Base-by-base conservation (phyloP, 169 alveolate species). In the Neospora caninum region DNA sequence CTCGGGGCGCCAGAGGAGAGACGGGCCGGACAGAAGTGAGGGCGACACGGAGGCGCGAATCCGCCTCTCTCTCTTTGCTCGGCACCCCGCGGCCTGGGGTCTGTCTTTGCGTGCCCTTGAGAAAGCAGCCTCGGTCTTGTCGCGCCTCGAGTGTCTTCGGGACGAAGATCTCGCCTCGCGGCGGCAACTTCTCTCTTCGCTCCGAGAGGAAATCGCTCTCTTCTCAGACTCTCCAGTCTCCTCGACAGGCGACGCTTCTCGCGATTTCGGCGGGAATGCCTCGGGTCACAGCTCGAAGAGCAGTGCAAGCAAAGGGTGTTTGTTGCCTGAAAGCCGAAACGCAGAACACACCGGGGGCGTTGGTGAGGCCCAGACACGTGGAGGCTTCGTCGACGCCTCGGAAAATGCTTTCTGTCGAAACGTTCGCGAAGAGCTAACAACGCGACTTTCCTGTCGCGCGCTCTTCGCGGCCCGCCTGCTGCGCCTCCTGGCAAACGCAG, bases 51-150 rank as follows among this genome's bases (percentile, higher is more conserved):
- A 16, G 73, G 73, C 73, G 73, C 25, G 73, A 64, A 64, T 22
- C 34, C 31, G 73, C 25, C 73, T 64, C 7, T 64, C 73, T 64
- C 73, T 82, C 34, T 82, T 82, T 43, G 64, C 64, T 13, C 53
- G 89, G 18, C 89, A 82, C 64, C 89, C 89, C 31, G 89, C 64
- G 22, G 89, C 89, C 20, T 82, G 89, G 89, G 1, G 38, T 18
- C 38, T 82, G 89, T 82, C 67, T 82, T 20, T 39, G 53, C 53
- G 89, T 1, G 89, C 89, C 25, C 89, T 82, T 49, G 38, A 42
- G 43, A 41, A 29, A 25, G 89, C 89, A 6, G 69, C 69, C 6
- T 64, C 36, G 7, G 69, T 36, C 64, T 41, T 31, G 25, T 38
- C 38, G 1, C 13, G 39, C 20, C 89, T 41, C 34, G 45, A n/a